A percentile compares a stretch with the other conserved stretches of the same genome.
These are phyloP conservation scores for Candida ficus DNA, from an alignment of 805 yeast species.

Conservation along the genomic window DNA sequence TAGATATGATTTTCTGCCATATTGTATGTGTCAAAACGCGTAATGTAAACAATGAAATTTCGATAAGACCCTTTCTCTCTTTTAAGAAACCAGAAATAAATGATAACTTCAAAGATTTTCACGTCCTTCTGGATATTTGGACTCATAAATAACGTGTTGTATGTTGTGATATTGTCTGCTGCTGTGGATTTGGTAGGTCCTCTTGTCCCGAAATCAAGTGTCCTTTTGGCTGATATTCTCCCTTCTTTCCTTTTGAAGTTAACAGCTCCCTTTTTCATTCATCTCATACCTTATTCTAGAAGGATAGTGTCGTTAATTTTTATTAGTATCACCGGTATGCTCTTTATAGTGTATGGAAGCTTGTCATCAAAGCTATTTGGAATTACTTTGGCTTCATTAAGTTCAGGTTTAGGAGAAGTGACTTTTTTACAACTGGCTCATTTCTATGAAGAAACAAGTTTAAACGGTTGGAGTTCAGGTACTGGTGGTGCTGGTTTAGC, in stretches of 20 bases:
- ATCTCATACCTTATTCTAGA: slow-evolving; percentile 49
- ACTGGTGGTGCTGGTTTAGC: slow-evolving; percentile 94
- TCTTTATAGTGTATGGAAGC: slow-evolving; percentile 39
- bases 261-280: slow-evolving; percentile 75
- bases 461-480: slow-evolving; percentile 89
- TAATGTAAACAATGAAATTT: background rate
- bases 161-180: slow-evolving; percentile 87
- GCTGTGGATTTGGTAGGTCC: slow-evolving; percentile 91
- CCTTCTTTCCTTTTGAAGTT: slow-evolving; percentile 76
- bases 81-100: no score
- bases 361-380: slow-evolving; percentile 52
- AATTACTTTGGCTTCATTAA: slow-evolving; percentile 69
- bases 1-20: background rate
- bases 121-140: slow-evolving; percentile 78
- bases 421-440: slow-evolving; percentile 88
- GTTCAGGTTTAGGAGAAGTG: slow-evolving; percentile 88
- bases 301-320: slow-evolving; percentile 53
- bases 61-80: no score
- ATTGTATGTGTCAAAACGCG: background rate
- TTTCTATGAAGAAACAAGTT: slow-evolving; percentile 52
- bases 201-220: slow-evolving; percentile 76
- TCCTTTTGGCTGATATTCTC: slow-evolving; percentile 77
- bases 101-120: slow-evolving; percentile 28
- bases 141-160: slow-evolving; percentile 78
- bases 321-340: slow-evolving; percentile 71